Evolutionary conservation across 805 yeast genomes (phyloP), one percentile per base, ranked within the genome.

Genomic region (Wickerhamiella azymoides): DNA sequence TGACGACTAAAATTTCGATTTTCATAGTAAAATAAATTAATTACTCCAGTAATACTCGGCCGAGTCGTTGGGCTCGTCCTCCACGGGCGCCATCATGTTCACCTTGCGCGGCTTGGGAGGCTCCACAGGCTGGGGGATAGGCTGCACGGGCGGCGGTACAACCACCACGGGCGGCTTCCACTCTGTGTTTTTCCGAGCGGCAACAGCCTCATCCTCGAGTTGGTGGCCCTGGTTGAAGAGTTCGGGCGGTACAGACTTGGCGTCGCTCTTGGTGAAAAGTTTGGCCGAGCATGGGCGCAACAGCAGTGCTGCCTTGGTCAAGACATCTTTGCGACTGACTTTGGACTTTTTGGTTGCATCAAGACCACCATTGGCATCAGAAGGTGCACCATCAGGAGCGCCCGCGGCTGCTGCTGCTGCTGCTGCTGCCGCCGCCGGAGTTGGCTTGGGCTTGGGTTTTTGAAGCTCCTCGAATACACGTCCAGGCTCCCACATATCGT

Each of bases 1-100:
- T 1, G 68, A 64, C 40, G 57, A 60, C 39, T 52, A 36, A 39
- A 11, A 10, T 26, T 19, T 42, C 19, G 18, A 24, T 6, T 24
- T 16, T 10, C 18, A n/a, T 18, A 19, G 28, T 30, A 30, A 2
- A 30, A 11, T 13, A 13, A 7, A 11, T 25, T n/a, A 26, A 14
- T 37, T n/a, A 3, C 24, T 28, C 16, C 33, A 30, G 8, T 13
- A 11, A 11, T 30, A 8, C 16, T 16, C 24, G 19, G 21, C 11
- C n/a, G 27, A 19, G 25, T 14, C 37, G 30, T 28, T 21, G 18
- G 39, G 27, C 3, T 18, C 13, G 10, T 28, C 47, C 8, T 32
- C 3, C 11, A n/a, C 7, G 3, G 32, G 21, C 30, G 2, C 5
- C 16, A 21, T n/a, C 35, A 30, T n/a, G 8, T 6, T 6, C 16